These are phyloP conservation scores for Tremella yokohamensis DNA, from an alignment of 768 basidiomycete genomes.

Conservation along the genomic window DNA sequence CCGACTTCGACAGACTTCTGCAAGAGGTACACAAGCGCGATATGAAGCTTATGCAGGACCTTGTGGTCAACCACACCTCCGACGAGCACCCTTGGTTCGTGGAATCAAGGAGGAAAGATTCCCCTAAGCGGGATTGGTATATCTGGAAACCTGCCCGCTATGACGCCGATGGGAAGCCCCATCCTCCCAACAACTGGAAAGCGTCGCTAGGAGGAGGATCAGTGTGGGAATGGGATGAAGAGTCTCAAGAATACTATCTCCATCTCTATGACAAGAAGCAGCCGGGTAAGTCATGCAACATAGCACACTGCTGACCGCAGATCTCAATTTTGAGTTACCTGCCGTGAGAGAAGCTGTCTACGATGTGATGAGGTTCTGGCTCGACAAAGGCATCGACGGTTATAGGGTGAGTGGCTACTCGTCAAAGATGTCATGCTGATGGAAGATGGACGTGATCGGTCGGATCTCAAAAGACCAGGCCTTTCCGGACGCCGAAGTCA, in stretches of 20 bases:
- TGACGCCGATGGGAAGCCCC: conserved; percentile 57
- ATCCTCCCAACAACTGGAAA: conserved; percentile 71
- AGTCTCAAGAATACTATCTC: conserved; percentile 67
- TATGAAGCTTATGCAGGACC: conserved; percentile 73
- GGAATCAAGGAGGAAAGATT: conserved; percentile 56
- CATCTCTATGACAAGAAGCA: conserved; percentile 49
- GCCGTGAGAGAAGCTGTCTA: conserved; percentile 54
- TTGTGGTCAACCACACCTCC: conserved; percentile 71
- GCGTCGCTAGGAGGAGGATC: conserved; percentile 57
- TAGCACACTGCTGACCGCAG: conserved; percentile 3
- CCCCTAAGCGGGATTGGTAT: conserved; percentile 70
- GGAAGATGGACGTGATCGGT: too few species aligned
- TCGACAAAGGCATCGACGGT: conserved; percentile 68
- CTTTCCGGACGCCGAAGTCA: conserved; percentile 64
- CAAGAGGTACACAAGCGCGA: conserved; percentile 57
- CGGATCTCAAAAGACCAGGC: conserved; percentile 62
- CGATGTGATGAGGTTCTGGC: conserved; percentile 68
- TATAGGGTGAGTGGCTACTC: conserved; percentile 49
- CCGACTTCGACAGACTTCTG: conserved; percentile 50
- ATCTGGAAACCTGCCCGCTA: conserved; percentile 64
- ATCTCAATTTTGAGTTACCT: conserved; percentile 65
- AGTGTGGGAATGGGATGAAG: conserved; percentile 67
- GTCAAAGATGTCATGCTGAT: too few species aligned
- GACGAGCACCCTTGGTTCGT: conserved; percentile 71
- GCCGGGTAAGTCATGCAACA: not conserved